These are phyloP conservation scores for Monosporascus sp. DNA, from an alignment of 2,329 filamentous ascomycete genomes.

Conservation along the genomic window DNA sequence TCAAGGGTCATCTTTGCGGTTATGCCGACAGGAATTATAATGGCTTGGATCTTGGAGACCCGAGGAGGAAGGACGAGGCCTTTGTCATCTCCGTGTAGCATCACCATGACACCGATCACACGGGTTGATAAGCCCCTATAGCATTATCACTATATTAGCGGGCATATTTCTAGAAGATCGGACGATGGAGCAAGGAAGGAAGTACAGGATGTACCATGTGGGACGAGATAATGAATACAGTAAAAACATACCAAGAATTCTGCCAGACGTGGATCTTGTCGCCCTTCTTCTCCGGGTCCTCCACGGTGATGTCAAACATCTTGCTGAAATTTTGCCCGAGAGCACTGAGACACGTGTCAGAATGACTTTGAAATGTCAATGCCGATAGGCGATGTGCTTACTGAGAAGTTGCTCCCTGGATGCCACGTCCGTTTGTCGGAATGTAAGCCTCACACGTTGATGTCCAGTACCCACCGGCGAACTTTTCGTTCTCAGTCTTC, in stretches of 20 bases:
- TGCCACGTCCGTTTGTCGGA: slow-evolving; percentile 89
- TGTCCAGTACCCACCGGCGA: slow-evolving; percentile 93
- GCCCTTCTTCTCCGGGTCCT: slow-evolving; percentile 80
- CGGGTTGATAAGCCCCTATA: slow-evolving; percentile 82
- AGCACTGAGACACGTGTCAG: slow-evolving; percentile 17
- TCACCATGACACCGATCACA: slow-evolving; percentile 97
- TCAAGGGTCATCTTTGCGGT: slow-evolving; percentile 82
- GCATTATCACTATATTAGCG: background rate
- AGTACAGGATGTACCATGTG: background rate
- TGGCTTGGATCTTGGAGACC: slow-evolving; percentile 78
- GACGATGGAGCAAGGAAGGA: background rate
- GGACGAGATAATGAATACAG: too few species aligned
- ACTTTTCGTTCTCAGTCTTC: slow-evolving; percentile 98
- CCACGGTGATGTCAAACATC: slow-evolving; percentile 98
- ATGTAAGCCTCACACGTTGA: slow-evolving; percentile 98
- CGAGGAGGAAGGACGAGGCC: slow-evolving; percentile 89
- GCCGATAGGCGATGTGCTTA: slow-evolving; percentile 33
- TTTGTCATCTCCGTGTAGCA: slow-evolving; percentile 95
- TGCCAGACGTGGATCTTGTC: slow-evolving; percentile 89
- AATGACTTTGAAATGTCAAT: background rate
- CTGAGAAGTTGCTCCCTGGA: slow-evolving; percentile 94
- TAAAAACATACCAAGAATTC: slow-evolving; percentile 66
- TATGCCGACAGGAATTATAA: slow-evolving; percentile 89
- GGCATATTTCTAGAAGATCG: background rate
- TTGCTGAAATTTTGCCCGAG: slow-evolving; percentile 98